Evolutionary conservation across 345 rosid species (phyloP), one percentile per base, ranked within the genome.

Genomic region (Trapa bicornis): DNA sequence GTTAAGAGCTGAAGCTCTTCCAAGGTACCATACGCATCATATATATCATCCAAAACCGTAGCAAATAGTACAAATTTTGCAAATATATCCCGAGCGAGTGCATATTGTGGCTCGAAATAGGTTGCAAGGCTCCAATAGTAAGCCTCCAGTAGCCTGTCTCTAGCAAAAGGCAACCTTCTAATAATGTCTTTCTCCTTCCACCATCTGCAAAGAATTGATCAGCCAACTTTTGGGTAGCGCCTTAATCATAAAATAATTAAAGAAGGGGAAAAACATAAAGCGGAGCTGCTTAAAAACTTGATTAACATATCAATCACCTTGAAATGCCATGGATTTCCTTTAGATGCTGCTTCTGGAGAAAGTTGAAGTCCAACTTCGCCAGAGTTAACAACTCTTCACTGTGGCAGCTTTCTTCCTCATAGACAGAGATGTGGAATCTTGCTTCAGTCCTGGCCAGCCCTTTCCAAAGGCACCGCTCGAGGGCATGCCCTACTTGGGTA

Each of bases 141-240:
- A 47, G 70, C 41, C 29, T 81, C 84, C 11, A 75, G 72, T 5
- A 75, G 14, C 61, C 84, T 66, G 45, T 78, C 74, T 38, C 81
- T 64, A 2, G 62, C 74, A 3, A 78, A 75, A 37, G 84, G 73
- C 1, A 78, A 41, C 68, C 67, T 71, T 6, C 48, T 37, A 14
- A 42, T 60, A 6, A 72, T 57, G 39, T 72, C 76, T 29, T 69
- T 6, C 6, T 70, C 74, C 48, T 61, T 71, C 83, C 75, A 72
- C 83, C 83, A 74, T 70, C 83, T 74, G 52, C 52, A 65, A 2
- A 41, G 7, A 14, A 10, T 65, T 37, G 4, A 41, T 29, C 52
- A 6, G 16, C 16, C 56, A 41, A 41, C 4, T 41, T 41, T 41
- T 1, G 29, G 29, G 29, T 22, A 22, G 29, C 29, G 29, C 29